A percentile compares a stretch with the other conserved stretches of the same genome.
Evolutionary conservation across 2,329 filamentous ascomycete genomes (phyloP).

Genomic region (Claviceps capensis): DNA sequence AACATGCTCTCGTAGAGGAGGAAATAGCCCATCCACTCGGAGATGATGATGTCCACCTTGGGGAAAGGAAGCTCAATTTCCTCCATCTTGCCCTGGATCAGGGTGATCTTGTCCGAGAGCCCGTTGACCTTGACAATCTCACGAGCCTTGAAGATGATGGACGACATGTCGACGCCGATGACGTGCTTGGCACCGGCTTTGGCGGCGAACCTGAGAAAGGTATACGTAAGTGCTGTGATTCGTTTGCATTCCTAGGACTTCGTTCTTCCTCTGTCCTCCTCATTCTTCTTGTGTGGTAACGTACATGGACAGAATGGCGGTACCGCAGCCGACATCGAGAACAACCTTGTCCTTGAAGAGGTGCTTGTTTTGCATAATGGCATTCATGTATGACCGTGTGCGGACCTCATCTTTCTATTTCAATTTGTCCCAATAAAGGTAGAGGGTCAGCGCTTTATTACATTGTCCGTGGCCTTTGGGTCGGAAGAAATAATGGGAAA

Average conservation of each 20-base stretch:
- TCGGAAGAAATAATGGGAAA: not conserved
- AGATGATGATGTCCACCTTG: slow-evolving; percentile 98
- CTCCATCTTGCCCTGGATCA: slow-evolving; percentile 99
- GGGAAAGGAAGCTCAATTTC: slow-evolving; percentile 87
- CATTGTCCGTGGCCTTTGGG: not conserved
- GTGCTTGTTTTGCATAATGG: slow-evolving; percentile 94
- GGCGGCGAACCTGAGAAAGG: slow-evolving; percentile 67
- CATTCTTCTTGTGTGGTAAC: slow-evolving; percentile 16
- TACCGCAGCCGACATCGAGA: slow-evolving; percentile 94
- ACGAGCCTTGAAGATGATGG: slow-evolving; percentile 95
- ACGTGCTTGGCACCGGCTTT: slow-evolving; percentile 96
- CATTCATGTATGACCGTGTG: slow-evolving; percentile 90
- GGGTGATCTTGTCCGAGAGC: slow-evolving; percentile 88
- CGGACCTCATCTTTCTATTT: slow-evolving; percentile 92
- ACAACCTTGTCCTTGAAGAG: slow-evolving; percentile 75
- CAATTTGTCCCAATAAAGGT: not conserved
- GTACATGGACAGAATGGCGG: slow-evolving; percentile 96
- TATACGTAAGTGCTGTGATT: slow-evolving; percentile 1
- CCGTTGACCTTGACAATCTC: slow-evolving; percentile 91
- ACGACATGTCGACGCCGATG: slow-evolving; percentile 98
- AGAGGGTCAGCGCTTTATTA: not conserved
- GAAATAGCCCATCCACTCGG: slow-evolving; percentile 99
- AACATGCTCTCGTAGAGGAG: slow-evolving; percentile 98
- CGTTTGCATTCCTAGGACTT: not conserved
- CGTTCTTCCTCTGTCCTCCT: not conserved